These are phyloP conservation scores for Atalantia buxifolia DNA, from an alignment of 345 rosid genomes.

Conservation along the genomic window DNA sequence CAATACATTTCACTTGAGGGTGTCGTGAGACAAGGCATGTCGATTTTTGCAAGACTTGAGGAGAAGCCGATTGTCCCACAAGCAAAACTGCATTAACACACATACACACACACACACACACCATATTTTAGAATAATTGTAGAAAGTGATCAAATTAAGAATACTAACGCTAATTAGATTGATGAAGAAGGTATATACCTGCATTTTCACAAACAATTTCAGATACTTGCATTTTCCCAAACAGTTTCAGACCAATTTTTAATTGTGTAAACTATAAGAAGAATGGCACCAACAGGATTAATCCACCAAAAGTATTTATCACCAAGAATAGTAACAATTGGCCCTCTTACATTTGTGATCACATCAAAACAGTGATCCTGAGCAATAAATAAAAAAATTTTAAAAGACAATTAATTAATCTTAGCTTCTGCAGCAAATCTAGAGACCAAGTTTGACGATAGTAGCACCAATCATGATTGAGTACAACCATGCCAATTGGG, in stretches of 20 bases:
- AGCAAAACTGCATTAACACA: no score
- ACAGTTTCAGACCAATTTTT: conserved; percentile 85
- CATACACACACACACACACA: no score
- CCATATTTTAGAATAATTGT: no score
- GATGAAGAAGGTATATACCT: conserved; percentile 35
- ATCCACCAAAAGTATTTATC: conserved; percentile 81
- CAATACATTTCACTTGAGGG: no score
- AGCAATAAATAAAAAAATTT: not conserved
- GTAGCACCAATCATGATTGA: conserved; percentile 78
- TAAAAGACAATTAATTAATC: conserved; percentile 28
- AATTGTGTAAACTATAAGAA: conserved; percentile 78
- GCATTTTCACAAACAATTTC: conserved; percentile 88
- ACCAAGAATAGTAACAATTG: conserved; percentile 72
- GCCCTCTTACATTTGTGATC: conserved; percentile 73
- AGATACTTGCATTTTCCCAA: conserved; percentile 87
- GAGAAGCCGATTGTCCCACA: no score
- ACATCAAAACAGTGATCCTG: conserved; percentile 94
- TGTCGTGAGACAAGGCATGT: no score
- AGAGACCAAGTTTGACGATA: conserved; percentile 62
- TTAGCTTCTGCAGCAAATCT: conserved; percentile 81
- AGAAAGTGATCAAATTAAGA: no score
- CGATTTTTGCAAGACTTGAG: no score
- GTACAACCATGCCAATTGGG: conserved; percentile 62
- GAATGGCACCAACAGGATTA: conserved; percentile 75
- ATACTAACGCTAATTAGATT: no score